Conservation (phyloP, 2,329 filamentous ascomycete species). For the Fusarium incarnatum region DNA sequence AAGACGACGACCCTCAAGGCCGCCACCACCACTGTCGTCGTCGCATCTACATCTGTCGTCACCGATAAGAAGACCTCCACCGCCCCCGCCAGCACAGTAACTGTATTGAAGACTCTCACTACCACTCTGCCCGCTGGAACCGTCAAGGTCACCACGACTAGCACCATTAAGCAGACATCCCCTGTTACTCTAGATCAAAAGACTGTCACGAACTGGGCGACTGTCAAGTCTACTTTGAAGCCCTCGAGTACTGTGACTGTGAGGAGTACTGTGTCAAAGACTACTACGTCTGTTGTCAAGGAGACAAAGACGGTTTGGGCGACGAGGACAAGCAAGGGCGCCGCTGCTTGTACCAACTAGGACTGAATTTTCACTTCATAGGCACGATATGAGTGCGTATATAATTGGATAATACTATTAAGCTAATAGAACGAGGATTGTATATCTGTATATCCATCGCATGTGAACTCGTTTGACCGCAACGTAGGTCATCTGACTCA, state of each 20-base stretch:
- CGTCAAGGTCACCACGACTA: slow-evolving; percentile 27
- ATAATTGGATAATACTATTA: not conserved
- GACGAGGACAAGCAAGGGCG: slow-evolving; percentile 34
- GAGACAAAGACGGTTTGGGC: slow-evolving; percentile 28
- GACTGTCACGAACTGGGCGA: slow-evolving; percentile 35
- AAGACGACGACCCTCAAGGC: slow-evolving; percentile 42
- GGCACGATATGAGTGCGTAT: not conserved
- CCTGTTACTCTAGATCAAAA: slow-evolving; percentile 2
- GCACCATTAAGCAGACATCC: slow-evolving; percentile 29
- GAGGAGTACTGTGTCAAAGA: slow-evolving; percentile 32
- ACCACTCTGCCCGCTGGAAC: slow-evolving; percentile 21
- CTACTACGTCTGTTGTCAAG: slow-evolving; percentile 28
- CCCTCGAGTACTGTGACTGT: slow-evolving; percentile 34
- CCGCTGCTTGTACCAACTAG: slow-evolving; percentile 26
- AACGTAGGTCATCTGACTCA: too few relatives aligned
- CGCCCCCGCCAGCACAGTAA: slow-evolving; percentile 37
- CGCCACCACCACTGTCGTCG: slow-evolving; percentile 24
- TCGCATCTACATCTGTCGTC: slow-evolving; percentile 28
- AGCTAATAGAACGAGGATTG: not conserved
- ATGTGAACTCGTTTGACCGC: not conserved
- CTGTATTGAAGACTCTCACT: slow-evolving; percentile 22
- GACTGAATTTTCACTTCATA: not conserved
- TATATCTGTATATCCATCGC: fast-evolving
- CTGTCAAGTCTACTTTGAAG: slow-evolving; percentile 42
- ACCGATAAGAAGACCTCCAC: slow-evolving; percentile 35